Base-by-base conservation (phyloP, 331 rosid species). In the Acacia concinna region DNA sequence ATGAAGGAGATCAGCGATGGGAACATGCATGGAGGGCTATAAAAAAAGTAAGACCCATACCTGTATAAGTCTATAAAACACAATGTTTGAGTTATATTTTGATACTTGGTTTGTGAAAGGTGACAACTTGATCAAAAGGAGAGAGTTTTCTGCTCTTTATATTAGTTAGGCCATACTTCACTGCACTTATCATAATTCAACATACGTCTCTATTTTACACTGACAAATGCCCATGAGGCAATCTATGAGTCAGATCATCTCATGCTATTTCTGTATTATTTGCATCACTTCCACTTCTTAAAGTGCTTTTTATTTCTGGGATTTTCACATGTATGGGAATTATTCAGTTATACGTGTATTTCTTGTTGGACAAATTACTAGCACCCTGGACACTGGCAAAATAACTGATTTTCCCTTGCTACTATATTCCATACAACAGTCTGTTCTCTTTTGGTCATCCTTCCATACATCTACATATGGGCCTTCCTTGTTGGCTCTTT, bases 1-100 rank as follows among this genome's bases (percentile, higher is more conserved):
- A 96, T 88, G 99, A 96, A 86, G 98, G 98, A 8, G 89, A 91
- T 82, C 73, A 91, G 47, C 83, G 92, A 71, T 96, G 99, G 99
- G 89, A 86, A 75, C 97, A 88, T 85, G 99, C 99, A 83, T 96
- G 99, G 98, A 83, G 5, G 46, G 97, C 99, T 78, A 96, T 96
- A 72, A 96, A 96, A 85, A 96, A 86, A 89, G 99, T 90, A 64
- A 81, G 87, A 72, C 56, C 83, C 64, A 59, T 79, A 75, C 52
- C 74, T 12, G 9, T 20, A 8, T 20, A 35, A 35, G 46, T 71
- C 71, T 81, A 8, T 60, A n/a, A 74, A 27, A 34, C 75, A 27
- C 64, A 56, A 37, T 54, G 57, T 51, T 74, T 23, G 23, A 27
- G 27, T 54, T 66, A 20, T 30, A 68, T 70, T 43, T 80, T 54